Evolutionary conservation across 2,329 filamentous ascomycete species (phyloP), one percentile per base, ranked within the genome.

Genomic region (Ceratocystis ficicola): DNA sequence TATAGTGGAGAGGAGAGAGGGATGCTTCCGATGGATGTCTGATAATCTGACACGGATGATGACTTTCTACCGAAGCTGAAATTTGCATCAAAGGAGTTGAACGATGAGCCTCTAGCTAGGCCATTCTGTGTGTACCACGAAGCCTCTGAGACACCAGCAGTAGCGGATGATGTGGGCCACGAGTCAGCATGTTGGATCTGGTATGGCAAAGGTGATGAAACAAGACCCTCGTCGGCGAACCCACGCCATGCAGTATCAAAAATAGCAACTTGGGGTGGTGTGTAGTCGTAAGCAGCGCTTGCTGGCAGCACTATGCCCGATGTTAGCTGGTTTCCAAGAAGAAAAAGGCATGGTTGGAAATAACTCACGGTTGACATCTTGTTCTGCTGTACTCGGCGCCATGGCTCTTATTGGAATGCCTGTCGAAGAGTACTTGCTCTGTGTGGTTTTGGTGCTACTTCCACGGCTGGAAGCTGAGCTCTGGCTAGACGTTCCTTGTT

Each of bases 341-440:
- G 25, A 12, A 2, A 28, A 12, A 44, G 17, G 15, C 74, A 69
- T 67, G 80, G 79, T 68, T 20, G 75, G 75, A 12, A 78, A 76
- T 30, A 76, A 77, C 72, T 81, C 78, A 68, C 76, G 75, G 65
- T 79, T 76, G 44, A 79, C 75, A 15, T 20, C 25, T 10, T 25
- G 20, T 17, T 44, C 41, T 15, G 30, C 20, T n/a, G 8, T 25
- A 36, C 61, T 12, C 76, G 74, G 46, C 77, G 75, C 73, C 79
- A 76, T 50, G 73, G 73, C 68, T 81, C 72, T 64, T 78, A 75
- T 50, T 74, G 75, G 69, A 80, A 79, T 3, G 10, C 44, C 62
- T 77, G 72, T 50, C 75, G 73, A 60, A 74, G 76, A 36, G 22
- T 63, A 63, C n/a, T 74, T 71, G 36, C 76, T 72, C 10, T 57